Conservation (phyloP, 768 basidiomycete species). For the Wakefieldia striispora region DNA sequence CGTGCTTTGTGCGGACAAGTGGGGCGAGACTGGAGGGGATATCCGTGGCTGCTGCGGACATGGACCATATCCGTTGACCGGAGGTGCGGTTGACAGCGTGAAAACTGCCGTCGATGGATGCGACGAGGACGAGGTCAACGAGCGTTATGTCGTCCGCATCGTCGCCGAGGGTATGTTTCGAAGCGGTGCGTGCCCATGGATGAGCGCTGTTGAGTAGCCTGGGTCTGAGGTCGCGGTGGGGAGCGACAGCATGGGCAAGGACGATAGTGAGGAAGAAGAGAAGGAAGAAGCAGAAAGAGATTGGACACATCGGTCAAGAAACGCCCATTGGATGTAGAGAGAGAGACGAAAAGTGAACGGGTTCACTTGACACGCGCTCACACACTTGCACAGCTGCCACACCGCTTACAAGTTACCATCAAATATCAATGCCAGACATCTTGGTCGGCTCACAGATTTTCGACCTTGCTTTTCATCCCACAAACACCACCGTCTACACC, state of each 20-base stretch:
- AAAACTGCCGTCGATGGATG: conserved; percentile 92
- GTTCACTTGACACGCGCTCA: too few species aligned
- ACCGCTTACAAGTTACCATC: background rate
- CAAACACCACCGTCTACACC: conserved; percentile 63
- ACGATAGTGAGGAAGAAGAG: conserved; percentile 27
- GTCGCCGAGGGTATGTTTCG: conserved; percentile 11
- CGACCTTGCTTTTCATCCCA: conserved; percentile 87
- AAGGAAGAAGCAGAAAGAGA: conserved; percentile 27
- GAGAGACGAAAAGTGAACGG: background rate
- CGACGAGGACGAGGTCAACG: conserved; percentile 82
- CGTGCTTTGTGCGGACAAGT: conserved; percentile 70
- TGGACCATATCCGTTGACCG: conserved; percentile 85
- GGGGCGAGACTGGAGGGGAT: conserved; percentile 61
- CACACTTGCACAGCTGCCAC: too few species aligned
- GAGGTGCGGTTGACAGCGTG: conserved; percentile 90
- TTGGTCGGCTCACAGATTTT: conserved; percentile 77
- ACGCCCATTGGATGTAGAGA: conserved; percentile 24
- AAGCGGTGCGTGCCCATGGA: conserved; percentile 3
- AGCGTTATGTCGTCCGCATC: conserved; percentile 52
- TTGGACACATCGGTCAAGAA: conserved; percentile 35
- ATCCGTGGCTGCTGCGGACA: conserved; percentile 56
- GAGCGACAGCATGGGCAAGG: conserved; percentile 33
- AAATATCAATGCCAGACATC: conserved; percentile 48
- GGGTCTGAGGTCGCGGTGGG: conserved; percentile 22
- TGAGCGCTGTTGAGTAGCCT: conserved; percentile 10